Evolutionary conservation across 306 rosid species (phyloP).

Genomic region (Cicer arietinum): DNA sequence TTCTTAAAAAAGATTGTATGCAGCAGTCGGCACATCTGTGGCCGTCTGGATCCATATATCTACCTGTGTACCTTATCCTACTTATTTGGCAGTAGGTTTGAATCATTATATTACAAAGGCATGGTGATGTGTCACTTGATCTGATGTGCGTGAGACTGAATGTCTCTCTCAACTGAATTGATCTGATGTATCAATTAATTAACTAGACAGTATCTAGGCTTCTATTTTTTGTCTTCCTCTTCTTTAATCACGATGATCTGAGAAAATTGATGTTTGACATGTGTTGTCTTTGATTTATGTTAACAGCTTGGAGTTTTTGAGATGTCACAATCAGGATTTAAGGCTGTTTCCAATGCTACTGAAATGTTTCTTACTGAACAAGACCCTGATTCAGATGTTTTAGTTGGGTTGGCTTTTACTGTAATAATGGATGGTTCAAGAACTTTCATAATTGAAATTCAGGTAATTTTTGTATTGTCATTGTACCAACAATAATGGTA

Average conservation of each 20-base stretch:
- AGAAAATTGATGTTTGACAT: slow-evolving; percentile 27
- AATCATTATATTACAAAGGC: slow-evolving; percentile 11
- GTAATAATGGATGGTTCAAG: slow-evolving; percentile 94
- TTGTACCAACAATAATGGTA: neutral
- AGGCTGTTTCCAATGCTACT: slow-evolving; percentile 75
- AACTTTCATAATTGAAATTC: slow-evolving; percentile 86
- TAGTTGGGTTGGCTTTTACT: slow-evolving; percentile 86
- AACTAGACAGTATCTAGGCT: neutral
- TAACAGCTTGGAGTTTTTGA: slow-evolving; percentile 94
- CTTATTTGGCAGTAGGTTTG: slow-evolving; percentile 20
- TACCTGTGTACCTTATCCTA: neutral
- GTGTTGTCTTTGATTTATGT: slow-evolving; percentile 39
- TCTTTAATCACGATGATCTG: slow-evolving; percentile 32
- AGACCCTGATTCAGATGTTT: slow-evolving; percentile 63
- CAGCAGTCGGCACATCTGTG: too few relatives aligned
- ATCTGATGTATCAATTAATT: slow-evolving; percentile 1
- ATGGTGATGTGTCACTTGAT: slow-evolving; percentile 28
- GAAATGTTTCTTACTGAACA: slow-evolving; percentile 83
- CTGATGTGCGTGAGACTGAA: slow-evolving; percentile 23
- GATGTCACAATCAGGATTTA: slow-evolving; percentile 79
- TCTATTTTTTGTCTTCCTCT: neutral
- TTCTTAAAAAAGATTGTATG: too few relatives aligned
- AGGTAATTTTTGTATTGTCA: slow-evolving; percentile 56
- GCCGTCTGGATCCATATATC: neutral
- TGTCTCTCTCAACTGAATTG: neutral